Base-by-base conservation (phyloP, 495 filamentous ascomycete species). In the Glutinoglossum americanum region DNA sequence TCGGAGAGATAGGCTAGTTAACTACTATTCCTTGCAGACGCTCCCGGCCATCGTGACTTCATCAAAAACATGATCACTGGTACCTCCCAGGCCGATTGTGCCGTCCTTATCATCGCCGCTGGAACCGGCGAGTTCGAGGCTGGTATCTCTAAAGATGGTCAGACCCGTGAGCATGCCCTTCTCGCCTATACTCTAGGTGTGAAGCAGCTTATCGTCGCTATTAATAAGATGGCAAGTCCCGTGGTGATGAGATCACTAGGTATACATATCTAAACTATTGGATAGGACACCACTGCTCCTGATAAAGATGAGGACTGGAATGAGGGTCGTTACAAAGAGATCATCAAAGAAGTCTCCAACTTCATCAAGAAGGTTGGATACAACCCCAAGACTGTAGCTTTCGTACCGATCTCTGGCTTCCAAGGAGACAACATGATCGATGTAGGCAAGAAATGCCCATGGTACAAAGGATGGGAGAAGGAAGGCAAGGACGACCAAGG, bases 41-140 rank as follows among this genome's bases (percentile, higher is more conserved):
- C 92, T 76, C 92, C 92, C 68, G 92, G 92, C 76, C 92, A 98
- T 77, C 92, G 92, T 87, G 92, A 98, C 72, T 98, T 98, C 79
- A 98, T 98, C 86, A 98, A 98, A 92, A 96, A 95, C 85, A 98
- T 98, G 92, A 98, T 97, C 80, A 97, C 92, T 78, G 92, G 92
- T 85, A 97, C 92, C 68, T 97, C 92, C 71, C 92, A 96, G 81
- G 93, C 93, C 69, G 92, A 98, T 71, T 97, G 89, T 76, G 92
- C 93, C 68, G 86, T 98, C 74, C 90, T 98, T 81, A 97, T 98
- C 78, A 98, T 98, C 76, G 92, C 90, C 67, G 89, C 92, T 68
- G 92, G 92, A 77, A 95, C 89, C 85, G 92, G 92, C 94, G 92
- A 98, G 80, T 98, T 98, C 81, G 92, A 98, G 83, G 92, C 92